Base-by-base conservation (phyloP, 2,329 filamentous ascomycete species). In the Penicillium fuscoglaucum region DNA sequence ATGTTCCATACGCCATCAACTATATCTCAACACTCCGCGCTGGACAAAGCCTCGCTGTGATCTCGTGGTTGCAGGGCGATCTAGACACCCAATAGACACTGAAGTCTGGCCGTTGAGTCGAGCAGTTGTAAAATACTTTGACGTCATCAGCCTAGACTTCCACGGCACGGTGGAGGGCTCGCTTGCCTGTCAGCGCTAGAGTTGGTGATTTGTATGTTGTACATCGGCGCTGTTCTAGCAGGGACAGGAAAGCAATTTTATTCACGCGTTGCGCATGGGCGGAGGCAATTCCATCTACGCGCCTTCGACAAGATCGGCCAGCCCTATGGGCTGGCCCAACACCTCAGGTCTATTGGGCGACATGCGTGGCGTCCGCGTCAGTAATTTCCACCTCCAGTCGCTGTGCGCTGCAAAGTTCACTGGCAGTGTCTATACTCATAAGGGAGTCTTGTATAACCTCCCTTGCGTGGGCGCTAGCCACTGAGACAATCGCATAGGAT, bases 251-350 rank as follows among this genome's bases (percentile, higher is more conserved):
- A 35, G 64, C 3, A 58, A 33, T 5, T 64, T 68, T 43, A 64
- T 67, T 37, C 41, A 46, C 13, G 73, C 72, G 0, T 67, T 84
- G 4, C 74, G 81, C 13, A 61, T 60, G 9, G 70, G 78, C 45
- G 78, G 75, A 26, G 82, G 83, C 0, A 80, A 81, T 52, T 80
- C 78, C 1, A 81, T 80, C 5, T 84, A 83, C 61, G 80, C 85
- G 0, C 81, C 13, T 68, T 77, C 28, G 82, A 85, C 60, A 78
- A 84, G 63, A 74, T 85, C 29, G 81, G 84, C 2, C 68, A 83
- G 68, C 83, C 81, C 1, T 83, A 6, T 19, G 82, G 80, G 4
- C 10, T 12, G 29, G 29, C 70, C 69, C 0, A 64, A 67, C 3
- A 82, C 82, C 0, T 84, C 82, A 0, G 81, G 77, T 0, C 78